A percentile compares a stretch with the other conserved stretches of the same genome.
phyloP scores from a whole-genome alignment of 2,329 filamentous ascomycete species.

The Alternaria ethzedia region DNA sequence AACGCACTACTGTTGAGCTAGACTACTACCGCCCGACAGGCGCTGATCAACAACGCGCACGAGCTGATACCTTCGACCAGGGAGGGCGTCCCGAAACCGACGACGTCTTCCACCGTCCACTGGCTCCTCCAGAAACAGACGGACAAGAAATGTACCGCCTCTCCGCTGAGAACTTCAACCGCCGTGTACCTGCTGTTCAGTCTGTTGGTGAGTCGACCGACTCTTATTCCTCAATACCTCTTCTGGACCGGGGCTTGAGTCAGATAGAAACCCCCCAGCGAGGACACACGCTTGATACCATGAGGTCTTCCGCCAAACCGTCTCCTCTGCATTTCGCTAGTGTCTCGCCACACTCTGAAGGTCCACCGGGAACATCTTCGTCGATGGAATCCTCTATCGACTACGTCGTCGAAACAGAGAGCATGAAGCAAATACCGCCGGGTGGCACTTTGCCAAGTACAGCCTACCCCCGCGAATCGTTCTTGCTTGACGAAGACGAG shows the following conservation, averaged over 20 bases:
- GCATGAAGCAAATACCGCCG: constrained; percentile 55
- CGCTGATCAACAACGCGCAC: constrained; percentile 20
- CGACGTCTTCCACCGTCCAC: constrained; percentile 34
- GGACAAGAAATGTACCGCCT: constrained; percentile 40
- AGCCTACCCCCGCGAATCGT: constrained; percentile 49
- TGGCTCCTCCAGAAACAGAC: constrained; percentile 29
- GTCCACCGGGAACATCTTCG: constrained; percentile 17
- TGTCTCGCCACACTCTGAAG: constrained; percentile 19
- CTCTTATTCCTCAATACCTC: constrained; percentile 78
- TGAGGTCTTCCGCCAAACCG: constrained; percentile 54
- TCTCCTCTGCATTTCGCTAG: constrained; percentile 38
- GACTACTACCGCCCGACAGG: constrained; percentile 33
- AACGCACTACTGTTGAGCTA: constrained; percentile 23
- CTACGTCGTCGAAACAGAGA: constrained; percentile 59
- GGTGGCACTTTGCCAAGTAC: constrained; percentile 51
- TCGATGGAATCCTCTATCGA: constrained; percentile 59
- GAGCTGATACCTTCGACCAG: constrained; percentile 26
- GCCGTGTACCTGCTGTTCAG: constrained; percentile 35
- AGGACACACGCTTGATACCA: constrained; percentile 52
- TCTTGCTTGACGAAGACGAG: constrained; percentile 61
- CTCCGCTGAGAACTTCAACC: constrained; percentile 40
- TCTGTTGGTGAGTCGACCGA: constrained; percentile 67
- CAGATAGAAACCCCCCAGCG: constrained; percentile 28
- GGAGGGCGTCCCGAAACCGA: constrained; percentile 28
- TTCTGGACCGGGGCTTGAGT: constrained; percentile 70